Percentiles rank a stretch among this genome's conserved stretches.
These are phyloP conservation scores for Echeveria elegans DNA, from an alignment of 164 flowering plant genomes.

Conservation along the genomic window DNA sequence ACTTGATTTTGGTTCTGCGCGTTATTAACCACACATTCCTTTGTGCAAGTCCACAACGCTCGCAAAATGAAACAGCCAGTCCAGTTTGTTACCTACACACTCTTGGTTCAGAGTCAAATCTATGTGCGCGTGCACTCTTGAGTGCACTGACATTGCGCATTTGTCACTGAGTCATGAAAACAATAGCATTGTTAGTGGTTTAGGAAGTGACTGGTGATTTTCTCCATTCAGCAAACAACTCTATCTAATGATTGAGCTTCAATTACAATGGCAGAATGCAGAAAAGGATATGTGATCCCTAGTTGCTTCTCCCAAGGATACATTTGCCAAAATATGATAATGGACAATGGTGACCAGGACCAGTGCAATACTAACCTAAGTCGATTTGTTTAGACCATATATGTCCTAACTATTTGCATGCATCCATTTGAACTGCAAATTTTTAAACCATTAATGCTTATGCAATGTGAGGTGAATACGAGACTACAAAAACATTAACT, in stretches of 20 bases:
- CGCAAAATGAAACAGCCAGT: conserved; percentile 1
- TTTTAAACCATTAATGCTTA: too few species aligned
- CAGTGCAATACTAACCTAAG: too few species aligned
- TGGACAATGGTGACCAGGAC: too few species aligned
- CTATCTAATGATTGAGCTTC: not conserved
- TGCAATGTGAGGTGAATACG: too few species aligned
- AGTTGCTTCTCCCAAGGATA: not conserved
- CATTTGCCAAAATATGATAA: not conserved
- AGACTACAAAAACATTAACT: too few species aligned
- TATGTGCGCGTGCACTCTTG: not conserved
- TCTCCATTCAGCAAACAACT: not conserved
- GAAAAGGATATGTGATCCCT: not conserved
- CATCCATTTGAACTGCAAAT: not conserved
- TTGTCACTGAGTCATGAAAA: not conserved
- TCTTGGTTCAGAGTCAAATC: not conserved
- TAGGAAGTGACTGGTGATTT: not conserved
- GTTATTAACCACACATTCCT: not conserved
- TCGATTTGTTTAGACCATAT: too few species aligned
- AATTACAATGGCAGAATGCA: not conserved
- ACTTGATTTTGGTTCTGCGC: not conserved
- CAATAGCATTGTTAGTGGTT: not conserved
- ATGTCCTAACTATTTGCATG: not conserved
- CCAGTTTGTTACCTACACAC: not conserved
- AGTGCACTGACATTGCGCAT: not conserved
- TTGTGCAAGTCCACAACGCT: not conserved